Percentiles rank a stretch among this genome's conserved stretches.
Evolutionary conservation across 1,284 basidiomycete genomes (phyloP).

Genomic region (Naganishia sp.): DNA sequence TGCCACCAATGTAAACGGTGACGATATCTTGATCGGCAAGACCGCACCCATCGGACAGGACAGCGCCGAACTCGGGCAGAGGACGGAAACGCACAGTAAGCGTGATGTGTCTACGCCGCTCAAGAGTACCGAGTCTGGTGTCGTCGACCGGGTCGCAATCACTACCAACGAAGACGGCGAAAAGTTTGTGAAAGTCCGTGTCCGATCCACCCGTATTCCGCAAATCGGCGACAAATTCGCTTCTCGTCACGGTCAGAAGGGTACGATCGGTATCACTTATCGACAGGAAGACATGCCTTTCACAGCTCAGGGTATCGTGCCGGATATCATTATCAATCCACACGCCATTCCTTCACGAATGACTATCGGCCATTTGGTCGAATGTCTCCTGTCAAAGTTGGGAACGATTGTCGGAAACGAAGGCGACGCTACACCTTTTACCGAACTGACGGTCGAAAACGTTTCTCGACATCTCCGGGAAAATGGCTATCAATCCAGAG

Average conservation of each 20-base stretch:
- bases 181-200: constrained; percentile 98
- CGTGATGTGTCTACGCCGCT: constrained; percentile 96
- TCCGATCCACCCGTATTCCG: constrained; percentile 91
- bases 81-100: constrained; percentile 83
- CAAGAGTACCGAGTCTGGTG: constrained; percentile 96
- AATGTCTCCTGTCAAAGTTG: constrained; percentile 94
- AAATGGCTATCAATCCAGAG: constrained; percentile 92
- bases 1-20: constrained; percentile 90
- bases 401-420: constrained; percentile 94
- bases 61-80: constrained; percentile 93
- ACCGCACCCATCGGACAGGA: constrained; percentile 96
- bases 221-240: constrained; percentile 99
- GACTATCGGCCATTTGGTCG: constrained; percentile 99
- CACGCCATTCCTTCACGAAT: constrained; percentile 99
- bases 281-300: constrained; percentile 99
- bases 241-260: constrained; percentile 98
- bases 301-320: constrained; percentile 91
- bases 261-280: constrained; percentile 98
- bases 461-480: constrained; percentile 79
- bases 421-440: constrained; percentile 98
- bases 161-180: constrained; percentile 94
- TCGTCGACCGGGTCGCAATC: constrained; percentile 95
- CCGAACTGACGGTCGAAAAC: constrained; percentile 94
- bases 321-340: constrained; percentile 97
- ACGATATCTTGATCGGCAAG: constrained; percentile 99